Evolutionary conservation across 345 rosid genomes (phyloP).

Genomic region (Eucalyptus microcorys): DNA sequence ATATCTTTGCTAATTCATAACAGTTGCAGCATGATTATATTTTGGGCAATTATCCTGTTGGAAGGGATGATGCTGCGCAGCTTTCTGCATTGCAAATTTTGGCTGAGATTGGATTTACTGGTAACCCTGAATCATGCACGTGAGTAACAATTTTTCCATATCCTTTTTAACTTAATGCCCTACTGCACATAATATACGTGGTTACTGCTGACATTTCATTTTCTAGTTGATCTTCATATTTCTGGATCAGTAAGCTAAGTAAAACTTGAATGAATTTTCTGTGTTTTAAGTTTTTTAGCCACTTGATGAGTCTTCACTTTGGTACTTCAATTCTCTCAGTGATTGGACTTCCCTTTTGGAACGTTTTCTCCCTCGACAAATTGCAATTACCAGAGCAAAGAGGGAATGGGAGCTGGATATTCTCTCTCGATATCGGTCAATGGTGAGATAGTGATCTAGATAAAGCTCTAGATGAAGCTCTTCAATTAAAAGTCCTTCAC

Average conservation of each 20-base stretch:
- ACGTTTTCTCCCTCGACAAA: slow-evolving; percentile 84
- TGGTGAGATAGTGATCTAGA: slow-evolving; percentile 37
- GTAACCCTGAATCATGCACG: slow-evolving; percentile 86
- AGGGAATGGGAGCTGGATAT: slow-evolving; percentile 95
- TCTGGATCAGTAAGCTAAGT: background rate
- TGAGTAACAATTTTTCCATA: slow-evolving; percentile 18
- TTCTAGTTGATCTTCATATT: background rate
- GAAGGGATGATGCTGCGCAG: slow-evolving; percentile 98
- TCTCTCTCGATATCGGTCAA: slow-evolving; percentile 72
- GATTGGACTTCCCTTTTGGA: slow-evolving; percentile 92
- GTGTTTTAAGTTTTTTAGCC: background rate
- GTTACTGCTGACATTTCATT: background rate
- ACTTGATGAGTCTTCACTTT: background rate
- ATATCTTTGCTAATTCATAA: slow-evolving; percentile 1
- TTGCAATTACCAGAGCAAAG: slow-evolving; percentile 92
- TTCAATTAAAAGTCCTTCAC: background rate
- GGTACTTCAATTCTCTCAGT: slow-evolving; percentile 17
- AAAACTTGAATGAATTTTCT: background rate
- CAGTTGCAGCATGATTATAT: slow-evolving; percentile 98
- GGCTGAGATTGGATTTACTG: slow-evolving; percentile 83
- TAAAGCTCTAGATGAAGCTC: background rate
- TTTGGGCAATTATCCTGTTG: slow-evolving; percentile 95
- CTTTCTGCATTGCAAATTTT: slow-evolving; percentile 91
- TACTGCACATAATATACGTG: background rate
- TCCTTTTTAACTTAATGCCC: background rate